phyloP scores from a whole-genome alignment of 768 basidiomycete species.

The Suillus occidentalis region DNA sequence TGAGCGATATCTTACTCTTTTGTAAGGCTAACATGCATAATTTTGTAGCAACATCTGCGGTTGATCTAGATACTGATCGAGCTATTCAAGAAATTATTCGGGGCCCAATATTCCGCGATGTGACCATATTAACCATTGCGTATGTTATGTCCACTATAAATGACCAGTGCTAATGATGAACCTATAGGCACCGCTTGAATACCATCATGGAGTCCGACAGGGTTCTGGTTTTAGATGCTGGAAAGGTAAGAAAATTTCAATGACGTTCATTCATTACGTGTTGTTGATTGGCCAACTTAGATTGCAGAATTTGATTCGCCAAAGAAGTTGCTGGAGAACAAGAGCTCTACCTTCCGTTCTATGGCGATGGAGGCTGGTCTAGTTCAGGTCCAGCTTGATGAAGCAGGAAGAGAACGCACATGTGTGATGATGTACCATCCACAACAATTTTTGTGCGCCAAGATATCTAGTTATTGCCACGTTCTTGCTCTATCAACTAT shows the following conservation, averaged over 20 bases:
- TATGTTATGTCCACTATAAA: conserved; percentile 35
- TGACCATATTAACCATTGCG: conserved; percentile 88
- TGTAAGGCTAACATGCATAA: conserved; percentile 2
- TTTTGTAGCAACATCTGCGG: conserved; percentile 74
- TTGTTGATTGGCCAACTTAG: conserved; percentile 24
- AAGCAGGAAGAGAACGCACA: neutral
- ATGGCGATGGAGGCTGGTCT: conserved; percentile 68
- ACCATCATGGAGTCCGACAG: conserved; percentile 82
- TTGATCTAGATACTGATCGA: conserved; percentile 87
- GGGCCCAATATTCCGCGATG: conserved; percentile 71
- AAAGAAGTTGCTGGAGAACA: conserved; percentile 55
- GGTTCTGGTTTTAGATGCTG: conserved; percentile 79
- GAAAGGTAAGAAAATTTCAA: conserved; percentile 45
- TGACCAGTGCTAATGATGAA: conserved; percentile 4
- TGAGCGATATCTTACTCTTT: neutral
- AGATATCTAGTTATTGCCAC: neutral
- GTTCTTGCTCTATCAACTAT: neutral
- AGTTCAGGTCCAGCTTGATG: conserved; percentile 6
- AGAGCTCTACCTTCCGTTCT: conserved; percentile 57
- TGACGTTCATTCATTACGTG: neutral
- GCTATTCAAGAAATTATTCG: conserved; percentile 87
- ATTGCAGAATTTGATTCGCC: conserved; percentile 84
- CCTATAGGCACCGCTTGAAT: conserved; percentile 68
- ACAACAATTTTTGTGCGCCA: neutral
- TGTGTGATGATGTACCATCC: neutral